phyloP scores from a whole-genome alignment of 176 grass and related monocot species.

The Themeda triandra region DNA sequence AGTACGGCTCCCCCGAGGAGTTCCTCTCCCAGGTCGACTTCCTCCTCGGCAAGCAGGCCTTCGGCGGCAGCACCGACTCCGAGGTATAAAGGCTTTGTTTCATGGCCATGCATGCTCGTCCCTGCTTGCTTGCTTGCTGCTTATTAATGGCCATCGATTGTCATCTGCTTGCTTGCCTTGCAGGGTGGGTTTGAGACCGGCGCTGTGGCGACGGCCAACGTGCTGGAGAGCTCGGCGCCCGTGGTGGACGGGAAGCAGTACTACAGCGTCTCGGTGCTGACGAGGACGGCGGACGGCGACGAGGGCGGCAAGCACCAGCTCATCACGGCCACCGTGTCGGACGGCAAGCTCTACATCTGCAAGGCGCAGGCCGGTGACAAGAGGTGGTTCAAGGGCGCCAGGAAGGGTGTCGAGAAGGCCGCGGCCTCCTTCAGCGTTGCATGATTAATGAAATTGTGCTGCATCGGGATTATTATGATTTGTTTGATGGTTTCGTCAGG shows the following conservation, averaged over 20 bases:
- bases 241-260: constrained; percentile 70
- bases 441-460: constrained; percentile 3
- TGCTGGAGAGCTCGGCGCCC: constrained; percentile 56
- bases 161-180: background rate
- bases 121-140: too few species aligned
- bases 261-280: constrained; percentile 87
- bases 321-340: constrained; percentile 63
- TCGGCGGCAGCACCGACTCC: constrained; percentile 68
- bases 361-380: constrained; percentile 97
- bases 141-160: too few species aligned
- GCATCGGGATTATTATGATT: background rate
- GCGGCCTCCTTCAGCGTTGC: constrained; percentile 76
- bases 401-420: constrained; percentile 79
- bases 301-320: constrained; percentile 93
- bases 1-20: constrained; percentile 76
- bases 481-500: background rate
- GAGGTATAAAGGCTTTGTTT: constrained; percentile 62
- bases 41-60: constrained; percentile 80
- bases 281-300: constrained; percentile 88
- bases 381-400: constrained; percentile 96
- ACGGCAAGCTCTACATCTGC: constrained; percentile 92
- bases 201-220: constrained; percentile 82
- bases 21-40: constrained; percentile 80
- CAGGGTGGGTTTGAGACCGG: constrained; percentile 82
- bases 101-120: too few species aligned